These are phyloP conservation scores for Dendrobium catenatum DNA, from an alignment of 106 monocot genomes.

Conservation along the genomic window DNA sequence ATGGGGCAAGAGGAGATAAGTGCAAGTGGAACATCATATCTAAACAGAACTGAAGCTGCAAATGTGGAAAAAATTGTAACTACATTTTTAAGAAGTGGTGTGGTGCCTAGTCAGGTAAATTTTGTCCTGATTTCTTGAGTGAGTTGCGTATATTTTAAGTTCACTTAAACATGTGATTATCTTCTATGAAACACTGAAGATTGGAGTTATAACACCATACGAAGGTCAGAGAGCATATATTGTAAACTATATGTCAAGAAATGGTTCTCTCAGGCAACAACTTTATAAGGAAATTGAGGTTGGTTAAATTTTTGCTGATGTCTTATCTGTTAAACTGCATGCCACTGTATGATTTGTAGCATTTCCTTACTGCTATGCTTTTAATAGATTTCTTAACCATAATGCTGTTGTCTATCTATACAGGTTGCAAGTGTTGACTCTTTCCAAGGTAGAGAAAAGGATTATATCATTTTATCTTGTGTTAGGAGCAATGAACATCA, in stretches of 20 bases:
- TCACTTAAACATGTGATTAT: not conserved
- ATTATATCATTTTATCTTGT: slow-evolving; percentile 96
- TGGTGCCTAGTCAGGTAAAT: slow-evolving; percentile 82
- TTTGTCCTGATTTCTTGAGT: not conserved
- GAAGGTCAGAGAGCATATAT: slow-evolving; percentile 99
- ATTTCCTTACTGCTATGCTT: not conserved
- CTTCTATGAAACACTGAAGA: slow-evolving; percentile 31
- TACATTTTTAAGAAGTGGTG: slow-evolving; percentile 93
- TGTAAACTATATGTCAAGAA: slow-evolving; percentile 98
- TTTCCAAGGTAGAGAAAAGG: slow-evolving; percentile 98
- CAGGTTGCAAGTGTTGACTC: slow-evolving; percentile 99
- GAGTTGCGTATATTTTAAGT: not conserved
- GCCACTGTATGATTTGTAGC: not conserved
- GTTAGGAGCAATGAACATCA: slow-evolving; percentile 99
- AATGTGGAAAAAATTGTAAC: slow-evolving; percentile 99
- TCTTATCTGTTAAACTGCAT: not conserved
- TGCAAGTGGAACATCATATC: slow-evolving; percentile 95
- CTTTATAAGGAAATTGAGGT: slow-evolving; percentile 99
- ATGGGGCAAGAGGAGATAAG: slow-evolving; percentile 99
- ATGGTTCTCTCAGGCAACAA: slow-evolving; percentile 92
- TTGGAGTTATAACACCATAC: slow-evolving; percentile 98
- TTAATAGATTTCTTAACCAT: not conserved
- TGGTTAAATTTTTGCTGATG: not conserved
- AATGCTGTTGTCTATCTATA: slow-evolving; percentile 9
- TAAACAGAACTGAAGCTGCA: slow-evolving; percentile 97